phyloP scores from a whole-genome alignment of 2,329 filamentous ascomycete species.

The Lachnellula cervina region DNA sequence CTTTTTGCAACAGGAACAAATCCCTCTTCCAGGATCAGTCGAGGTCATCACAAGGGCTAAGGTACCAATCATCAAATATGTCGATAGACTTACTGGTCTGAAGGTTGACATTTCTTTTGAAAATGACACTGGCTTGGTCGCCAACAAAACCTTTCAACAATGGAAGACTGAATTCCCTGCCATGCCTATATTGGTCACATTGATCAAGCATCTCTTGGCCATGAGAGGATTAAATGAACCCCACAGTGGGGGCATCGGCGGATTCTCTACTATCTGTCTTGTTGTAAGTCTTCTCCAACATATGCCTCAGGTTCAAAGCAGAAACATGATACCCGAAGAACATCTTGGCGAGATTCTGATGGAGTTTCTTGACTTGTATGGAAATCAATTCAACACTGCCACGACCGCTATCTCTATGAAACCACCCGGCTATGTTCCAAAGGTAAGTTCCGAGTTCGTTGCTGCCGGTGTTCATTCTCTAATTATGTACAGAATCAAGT shows the following conservation, averaged over 20 bases:
- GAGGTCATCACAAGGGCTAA: constrained; percentile 70
- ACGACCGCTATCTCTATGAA: constrained; percentile 70
- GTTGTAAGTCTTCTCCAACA: constrained; percentile 84
- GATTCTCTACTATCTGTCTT: constrained; percentile 90
- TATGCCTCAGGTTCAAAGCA: constrained; percentile 64
- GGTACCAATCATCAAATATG: constrained; percentile 89
- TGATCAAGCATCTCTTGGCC: constrained; percentile 88
- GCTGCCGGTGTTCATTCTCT: constrained; percentile 2
- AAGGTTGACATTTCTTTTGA: constrained; percentile 94
- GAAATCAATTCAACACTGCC: constrained; percentile 69
- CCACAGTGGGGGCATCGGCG: constrained; percentile 83
- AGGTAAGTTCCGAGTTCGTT: constrained; percentile 48
- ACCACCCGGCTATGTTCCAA: constrained; percentile 69
- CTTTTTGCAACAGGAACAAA: constrained; percentile 50
- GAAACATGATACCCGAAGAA: constrained; percentile 52
- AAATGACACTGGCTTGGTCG: constrained; percentile 74
- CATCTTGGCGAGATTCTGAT: constrained; percentile 79
- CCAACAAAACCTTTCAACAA: constrained; percentile 70
- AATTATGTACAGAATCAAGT: constrained; percentile 12
- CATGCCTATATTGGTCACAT: constrained; percentile 78
- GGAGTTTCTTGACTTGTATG: constrained; percentile 86
- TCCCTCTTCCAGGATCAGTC: constrained; percentile 55
- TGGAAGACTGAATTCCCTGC: constrained; percentile 79
- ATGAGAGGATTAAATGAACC: constrained; percentile 93
- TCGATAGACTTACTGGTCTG: constrained; percentile 71